Percentiles rank a stretch among this genome's conserved stretches.
These are phyloP conservation scores for Clonostachys chloroleuca DNA, from an alignment of 2,329 filamentous ascomycete species.

Conservation along the genomic window DNA sequence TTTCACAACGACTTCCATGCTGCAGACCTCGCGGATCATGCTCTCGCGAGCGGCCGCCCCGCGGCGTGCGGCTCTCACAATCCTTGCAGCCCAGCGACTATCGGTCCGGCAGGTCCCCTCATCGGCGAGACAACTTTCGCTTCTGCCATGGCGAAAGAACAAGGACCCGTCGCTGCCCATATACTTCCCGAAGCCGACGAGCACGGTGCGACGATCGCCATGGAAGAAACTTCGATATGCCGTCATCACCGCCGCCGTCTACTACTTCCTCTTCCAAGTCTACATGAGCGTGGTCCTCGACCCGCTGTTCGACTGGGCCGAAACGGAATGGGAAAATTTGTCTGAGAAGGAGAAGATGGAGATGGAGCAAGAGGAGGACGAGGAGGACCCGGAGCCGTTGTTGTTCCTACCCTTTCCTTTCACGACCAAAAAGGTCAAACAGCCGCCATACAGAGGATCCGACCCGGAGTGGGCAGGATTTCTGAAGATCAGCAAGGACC, in stretches of 20 bases:
- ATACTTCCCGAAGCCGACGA: slow-evolving; percentile 18
- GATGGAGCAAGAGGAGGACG: slow-evolving; percentile 31
- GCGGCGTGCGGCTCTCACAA: slow-evolving; percentile 10
- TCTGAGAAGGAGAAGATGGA: slow-evolving; percentile 37
- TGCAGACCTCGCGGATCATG: background rate
- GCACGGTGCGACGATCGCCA: background rate
- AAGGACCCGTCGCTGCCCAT: slow-evolving; percentile 16
- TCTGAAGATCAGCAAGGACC: slow-evolving; percentile 51
- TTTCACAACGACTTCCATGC: too few species aligned
- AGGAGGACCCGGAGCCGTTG: slow-evolving; percentile 36
- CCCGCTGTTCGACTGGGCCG: slow-evolving; percentile 34
- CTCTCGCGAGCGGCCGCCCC: slow-evolving; percentile 11
- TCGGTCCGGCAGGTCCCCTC: slow-evolving; percentile 11
- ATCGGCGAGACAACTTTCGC: slow-evolving; percentile 18
- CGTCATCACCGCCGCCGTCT: slow-evolving; percentile 21
- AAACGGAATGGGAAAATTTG: slow-evolving; percentile 34
- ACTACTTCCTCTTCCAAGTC: slow-evolving; percentile 32
- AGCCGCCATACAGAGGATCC: slow-evolving; percentile 44
- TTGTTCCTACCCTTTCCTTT: slow-evolving; percentile 60
- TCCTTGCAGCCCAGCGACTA: slow-evolving; percentile 10
- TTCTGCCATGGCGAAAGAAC: slow-evolving; percentile 23
- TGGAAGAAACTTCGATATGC: slow-evolving; percentile 4
- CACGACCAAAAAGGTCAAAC: slow-evolving; percentile 42
- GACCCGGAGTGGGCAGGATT: slow-evolving; percentile 64
- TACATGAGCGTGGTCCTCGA: slow-evolving; percentile 41